These are phyloP conservation scores for Ambispora gerdemannii DNA, from an alignment of 192 early-diverging fungal species.

Conservation along the genomic window DNA sequence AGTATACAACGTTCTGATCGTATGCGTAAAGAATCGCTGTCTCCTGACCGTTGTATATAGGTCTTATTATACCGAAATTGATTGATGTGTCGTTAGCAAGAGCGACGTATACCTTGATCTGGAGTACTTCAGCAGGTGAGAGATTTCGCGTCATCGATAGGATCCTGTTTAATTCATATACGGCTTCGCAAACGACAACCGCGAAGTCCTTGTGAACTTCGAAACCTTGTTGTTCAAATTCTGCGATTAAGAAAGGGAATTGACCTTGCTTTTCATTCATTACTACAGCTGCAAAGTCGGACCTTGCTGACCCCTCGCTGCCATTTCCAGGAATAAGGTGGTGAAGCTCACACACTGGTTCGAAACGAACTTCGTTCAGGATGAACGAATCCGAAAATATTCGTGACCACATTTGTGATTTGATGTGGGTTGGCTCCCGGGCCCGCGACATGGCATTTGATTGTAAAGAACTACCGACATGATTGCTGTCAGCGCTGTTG, in stretches of 20 bases:
- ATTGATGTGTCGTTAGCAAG: slow-evolving; percentile 1
- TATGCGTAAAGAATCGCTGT: no score
- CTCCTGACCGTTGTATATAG: background rate
- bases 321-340: slow-evolving; percentile 12
- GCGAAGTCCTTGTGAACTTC: slow-evolving; percentile 12
- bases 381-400: slow-evolving; percentile 10
- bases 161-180: background rate
- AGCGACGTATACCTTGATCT: background rate
- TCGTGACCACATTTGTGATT: background rate
- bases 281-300: background rate
- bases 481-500: slow-evolving; percentile 7
- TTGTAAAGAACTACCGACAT: slow-evolving; percentile 8
- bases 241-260: slow-evolving; percentile 3
- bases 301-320: slow-evolving; percentile 1
- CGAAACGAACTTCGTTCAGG: slow-evolving; percentile 8
- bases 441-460: background rate
- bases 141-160: background rate
- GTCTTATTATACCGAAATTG: background rate
- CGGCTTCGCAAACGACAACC: background rate
- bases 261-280: background rate
- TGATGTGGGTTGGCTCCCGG: background rate
- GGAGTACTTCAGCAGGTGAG: background rate
- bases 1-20: no score
- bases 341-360: slow-evolving; percentile 8
- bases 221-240: slow-evolving; percentile 15